Base-by-base conservation (phyloP, 306 rosid genomes). In the Erythrophleum fordii region DNA sequence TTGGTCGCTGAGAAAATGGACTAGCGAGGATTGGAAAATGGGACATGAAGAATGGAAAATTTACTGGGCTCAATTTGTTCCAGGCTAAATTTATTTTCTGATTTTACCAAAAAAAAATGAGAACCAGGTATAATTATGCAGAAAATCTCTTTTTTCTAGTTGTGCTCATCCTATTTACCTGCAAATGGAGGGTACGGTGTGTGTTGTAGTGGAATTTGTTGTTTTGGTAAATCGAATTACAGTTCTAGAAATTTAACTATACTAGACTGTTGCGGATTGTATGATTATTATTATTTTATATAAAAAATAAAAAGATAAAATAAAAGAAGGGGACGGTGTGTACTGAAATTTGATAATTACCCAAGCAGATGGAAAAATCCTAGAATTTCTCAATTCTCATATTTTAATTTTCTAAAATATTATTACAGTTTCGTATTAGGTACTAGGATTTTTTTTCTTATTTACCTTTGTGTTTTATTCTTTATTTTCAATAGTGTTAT, bases 1-100 rank as follows among this genome's bases (percentile, higher is more conserved):
- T 72, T 65, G 72, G 77, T 67, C 46, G 60, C 35, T 60, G 51
- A 55, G 71, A 77, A 68, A 74, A 79, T 73, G 51, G 53, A 59
- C 28, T 10, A 3, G 42, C 18, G 17, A 10, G 77, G 72, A 70
- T 86, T 41, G 55, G 52, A 42, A 78, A 69, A 46, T 65, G 42
- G 61, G 37, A 35, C 58, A 17, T 52, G 55, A 55, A 76, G 64
- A 83, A 77, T 23, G 14, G 75, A 49, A 58, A 61, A 4, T 80
- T 77, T 37, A 22, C 48, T 25, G 11, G 20, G n/a, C 35, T 51
- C 8, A 5, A 62, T 68, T 42, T 53, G 11, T 22, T 41, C 11
- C n/a, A 10, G 10, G 72, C 10, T 20, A 12, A 10, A 67, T 53
- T 68, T 39, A 41, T 67, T 11, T 22, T 68, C 2, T 41, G 34